phyloP scores from a whole-genome alignment of 768 basidiomycete species.

The Leucogyrophana mollusca region DNA sequence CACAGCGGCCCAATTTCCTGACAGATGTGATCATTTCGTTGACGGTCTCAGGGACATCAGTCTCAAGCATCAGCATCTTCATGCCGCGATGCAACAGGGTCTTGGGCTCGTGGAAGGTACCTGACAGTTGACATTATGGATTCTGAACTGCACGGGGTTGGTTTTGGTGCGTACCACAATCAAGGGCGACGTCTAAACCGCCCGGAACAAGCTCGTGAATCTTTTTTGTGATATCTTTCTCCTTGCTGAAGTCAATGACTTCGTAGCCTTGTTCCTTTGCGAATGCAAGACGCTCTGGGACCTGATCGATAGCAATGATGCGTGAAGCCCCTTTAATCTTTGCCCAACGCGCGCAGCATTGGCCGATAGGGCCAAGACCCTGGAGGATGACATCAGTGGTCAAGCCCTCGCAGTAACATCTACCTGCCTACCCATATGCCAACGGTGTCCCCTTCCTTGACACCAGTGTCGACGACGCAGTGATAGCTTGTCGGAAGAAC shows the following conservation, averaged over 20 bases:
- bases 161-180: conserved; percentile 46
- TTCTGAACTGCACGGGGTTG: not conserved
- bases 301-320: conserved; percentile 69
- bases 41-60: conserved; percentile 64
- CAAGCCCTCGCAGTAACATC: not conserved
- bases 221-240: conserved; percentile 45
- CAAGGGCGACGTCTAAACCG: conserved; percentile 64
- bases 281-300: conserved; percentile 49
- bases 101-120: conserved; percentile 74
- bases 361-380: conserved; percentile 69
- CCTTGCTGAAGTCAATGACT: conserved; percentile 54
- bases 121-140: conserved; percentile 21
- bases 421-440: conserved; percentile 60
- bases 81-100: conserved; percentile 61
- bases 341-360: conserved; percentile 59
- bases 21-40: conserved; percentile 50
- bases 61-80: conserved; percentile 72
- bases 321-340: conserved; percentile 66
- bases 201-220: conserved; percentile 60
- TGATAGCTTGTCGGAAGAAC: conserved; percentile 76
- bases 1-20: conserved; percentile 57
- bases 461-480: conserved; percentile 67
- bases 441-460: conserved; percentile 69
- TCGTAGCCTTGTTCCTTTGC: conserved; percentile 52
- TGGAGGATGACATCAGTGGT: conserved; percentile 18